These are phyloP conservation scores for Polygonum maritimum DNA, from an alignment of 148 eudicot species.

Conservation along the genomic window DNA sequence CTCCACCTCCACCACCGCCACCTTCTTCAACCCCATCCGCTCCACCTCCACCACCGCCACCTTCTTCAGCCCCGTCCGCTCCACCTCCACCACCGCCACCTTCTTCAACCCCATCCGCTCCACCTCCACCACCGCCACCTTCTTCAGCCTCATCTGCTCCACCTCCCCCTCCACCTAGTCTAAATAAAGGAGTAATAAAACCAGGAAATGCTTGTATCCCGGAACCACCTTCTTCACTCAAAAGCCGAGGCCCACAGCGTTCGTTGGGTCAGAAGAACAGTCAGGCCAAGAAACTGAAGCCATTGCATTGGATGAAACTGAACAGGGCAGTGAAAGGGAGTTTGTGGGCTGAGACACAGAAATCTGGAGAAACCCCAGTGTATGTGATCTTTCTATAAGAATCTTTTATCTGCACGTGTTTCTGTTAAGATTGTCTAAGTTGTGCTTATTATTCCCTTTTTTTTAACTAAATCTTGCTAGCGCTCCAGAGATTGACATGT, in stretches of 20 bases:
- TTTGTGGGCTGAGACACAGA: conserved; percentile 87
- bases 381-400: conserved; percentile 22
- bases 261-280: conserved; percentile 27
- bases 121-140: too few relatives aligned
- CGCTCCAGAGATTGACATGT: conserved; percentile 89
- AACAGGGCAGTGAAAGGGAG: conserved; percentile 91
- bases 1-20: too few relatives aligned
- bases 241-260: conserved; percentile 37
- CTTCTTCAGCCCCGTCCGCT: too few relatives aligned
- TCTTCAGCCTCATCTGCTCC: conserved; percentile 41
- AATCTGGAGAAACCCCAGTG: conserved; percentile 59
- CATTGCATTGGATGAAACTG: conserved; percentile 87
- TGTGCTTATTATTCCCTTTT: background rate
- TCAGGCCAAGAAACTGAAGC: conserved; percentile 70
- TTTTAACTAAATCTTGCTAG: conserved; percentile 16
- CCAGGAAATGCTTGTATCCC: conserved; percentile 33
- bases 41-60: too few relatives aligned
- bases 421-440: background rate
- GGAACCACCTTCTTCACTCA: conserved; percentile 44
- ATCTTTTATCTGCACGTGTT: background rate
- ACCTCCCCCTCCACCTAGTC: conserved; percentile 34
- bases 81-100: too few relatives aligned
- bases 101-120: too few relatives aligned
- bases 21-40: too few relatives aligned
- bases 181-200: conserved; percentile 20